Base-by-base conservation (phyloP, 768 basidiomycete genomes). In the Tulasnella sp. region DNA sequence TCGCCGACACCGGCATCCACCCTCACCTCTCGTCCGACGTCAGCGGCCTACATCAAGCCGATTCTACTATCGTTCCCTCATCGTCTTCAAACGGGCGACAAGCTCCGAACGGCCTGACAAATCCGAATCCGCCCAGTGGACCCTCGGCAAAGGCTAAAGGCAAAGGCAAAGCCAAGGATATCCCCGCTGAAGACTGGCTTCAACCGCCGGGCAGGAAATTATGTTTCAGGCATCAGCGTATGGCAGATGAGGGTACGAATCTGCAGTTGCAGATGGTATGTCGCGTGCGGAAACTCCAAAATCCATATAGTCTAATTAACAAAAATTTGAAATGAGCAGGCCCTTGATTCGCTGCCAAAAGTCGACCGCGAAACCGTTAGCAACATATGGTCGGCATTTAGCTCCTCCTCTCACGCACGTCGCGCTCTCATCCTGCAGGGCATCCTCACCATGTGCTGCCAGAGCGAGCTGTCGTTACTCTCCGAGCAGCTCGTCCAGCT, bases 361-460 rank as follows among this genome's bases (percentile, higher is more conserved):
- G 86, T 90, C 75, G 97, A 99, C 79, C 88, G 97, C 58, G 89
- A 94, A 82, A 89, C 91, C 38, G 91, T 98, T 82, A 98, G 91
- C 80, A 88, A 92, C 5, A 89, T 99, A 80, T 99, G 97, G 97
- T 93, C 96, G 79, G 94, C 90, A 80, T 99, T 99, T 84, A 97
- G 95, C 25, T 93, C 94, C 0, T 97, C 97, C 1, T 91, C 95
- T 0, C 95, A 98, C 80, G 89, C 92, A 6, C 90, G 93, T 42
- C 89, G 97, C 45, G 94, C 93, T 74, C 90, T 99, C 82, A 98
- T 99, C 82, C 91, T 99, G 70, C 94, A 93, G 80, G 97, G 97
- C 52, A 88, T 99, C 77, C 90, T 99, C 79, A 98, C 97, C 19
- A 99, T 99, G 95, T 99, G 96, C 83, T 99, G 97, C 84, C 98